Evolutionary conservation across 2,329 filamentous ascomycete genomes (phyloP).

Genomic region (Clarireedia hainanense): DNA sequence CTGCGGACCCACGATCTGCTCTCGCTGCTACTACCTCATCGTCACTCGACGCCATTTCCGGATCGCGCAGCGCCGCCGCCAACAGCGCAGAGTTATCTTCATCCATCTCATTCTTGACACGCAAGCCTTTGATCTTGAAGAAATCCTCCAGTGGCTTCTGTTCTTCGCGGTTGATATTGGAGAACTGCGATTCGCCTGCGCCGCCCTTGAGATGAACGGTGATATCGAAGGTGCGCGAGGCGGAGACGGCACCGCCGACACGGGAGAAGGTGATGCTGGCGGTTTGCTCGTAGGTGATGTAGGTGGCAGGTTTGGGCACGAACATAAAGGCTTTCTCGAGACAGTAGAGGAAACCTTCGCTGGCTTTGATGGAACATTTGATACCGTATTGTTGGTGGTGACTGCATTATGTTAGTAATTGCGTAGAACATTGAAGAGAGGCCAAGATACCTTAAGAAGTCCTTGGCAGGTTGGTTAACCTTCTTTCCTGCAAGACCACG

Average conservation of each 20-base stretch:
- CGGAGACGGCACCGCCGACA: conserved; percentile 87
- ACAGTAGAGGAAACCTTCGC: conserved; percentile 94
- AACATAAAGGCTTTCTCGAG: conserved; percentile 99
- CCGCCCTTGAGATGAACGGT: conserved; percentile 84
- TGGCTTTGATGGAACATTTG: conserved; percentile 99
- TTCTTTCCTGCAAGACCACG: conserved; percentile 90
- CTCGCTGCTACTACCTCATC: conserved; percentile 68
- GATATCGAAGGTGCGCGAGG: conserved; percentile 94
- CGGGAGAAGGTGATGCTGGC: conserved; percentile 90
- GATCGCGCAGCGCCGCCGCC: conserved; percentile 74
- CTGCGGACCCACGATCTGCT: conserved; percentile 79
- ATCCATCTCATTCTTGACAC: conserved; percentile 97
- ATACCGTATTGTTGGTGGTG: conserved; percentile 92
- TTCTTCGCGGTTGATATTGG: conserved; percentile 98
- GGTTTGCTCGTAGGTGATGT: conserved; percentile 92
- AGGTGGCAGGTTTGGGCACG: conserved; percentile 95
- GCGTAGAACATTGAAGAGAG: conserved; percentile 1
- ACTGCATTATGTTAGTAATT: conserved; percentile 34
- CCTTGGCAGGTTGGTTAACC: conserved; percentile 85
- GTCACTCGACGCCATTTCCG: conserved; percentile 57
- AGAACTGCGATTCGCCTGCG: conserved; percentile 88
- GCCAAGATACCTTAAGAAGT: conserved; percentile 66
- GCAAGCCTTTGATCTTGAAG: conserved; percentile 90
- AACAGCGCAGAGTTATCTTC: conserved; percentile 70
- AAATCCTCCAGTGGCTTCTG: conserved; percentile 94